Percentiles rank a stretch among this genome's conserved stretches.
Evolutionary conservation across 1,284 basidiomycete species (phyloP).

Genomic region (Moesziomyces aphidis): DNA sequence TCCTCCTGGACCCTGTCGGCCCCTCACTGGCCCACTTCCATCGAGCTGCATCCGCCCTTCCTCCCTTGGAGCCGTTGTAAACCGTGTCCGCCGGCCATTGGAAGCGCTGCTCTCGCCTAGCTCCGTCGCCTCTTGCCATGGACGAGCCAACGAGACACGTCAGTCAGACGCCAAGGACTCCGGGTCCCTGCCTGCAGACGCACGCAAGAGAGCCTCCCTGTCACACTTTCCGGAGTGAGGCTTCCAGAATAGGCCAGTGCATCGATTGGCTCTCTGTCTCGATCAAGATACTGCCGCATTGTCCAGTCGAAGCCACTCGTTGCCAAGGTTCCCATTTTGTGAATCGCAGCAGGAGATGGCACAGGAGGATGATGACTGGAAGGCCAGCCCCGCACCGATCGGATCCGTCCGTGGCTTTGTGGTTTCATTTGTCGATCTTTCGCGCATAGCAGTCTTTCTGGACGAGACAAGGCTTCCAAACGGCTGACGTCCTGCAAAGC

Average conservation of each 20-base stretch:
- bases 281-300: not conserved
- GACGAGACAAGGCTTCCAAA: not conserved
- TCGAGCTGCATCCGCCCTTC: not conserved
- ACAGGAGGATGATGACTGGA: not conserved
- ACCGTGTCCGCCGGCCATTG: not conserved
- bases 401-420: not conserved
- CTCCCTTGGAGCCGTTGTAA: not conserved
- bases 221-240: too few relatives aligned
- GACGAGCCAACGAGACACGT: not conserved
- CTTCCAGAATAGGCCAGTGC: too few relatives aligned
- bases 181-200: not conserved
- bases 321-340: too few relatives aligned
- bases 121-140: not conserved
- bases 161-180: not conserved
- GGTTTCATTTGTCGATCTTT: constrained; percentile 8
- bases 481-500: constrained; percentile 9
- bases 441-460: not conserved
- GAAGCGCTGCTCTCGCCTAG: not conserved
- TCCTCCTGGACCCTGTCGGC: not conserved
- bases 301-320: too few relatives aligned
- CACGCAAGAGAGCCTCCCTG: not conserved
- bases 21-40: not conserved
- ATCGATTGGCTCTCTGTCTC: not conserved
- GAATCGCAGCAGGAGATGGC: not conserved
- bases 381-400: not conserved